Base-by-base conservation (phyloP, 2,329 filamentous ascomycete species). In the Microdochium paspali region DNA sequence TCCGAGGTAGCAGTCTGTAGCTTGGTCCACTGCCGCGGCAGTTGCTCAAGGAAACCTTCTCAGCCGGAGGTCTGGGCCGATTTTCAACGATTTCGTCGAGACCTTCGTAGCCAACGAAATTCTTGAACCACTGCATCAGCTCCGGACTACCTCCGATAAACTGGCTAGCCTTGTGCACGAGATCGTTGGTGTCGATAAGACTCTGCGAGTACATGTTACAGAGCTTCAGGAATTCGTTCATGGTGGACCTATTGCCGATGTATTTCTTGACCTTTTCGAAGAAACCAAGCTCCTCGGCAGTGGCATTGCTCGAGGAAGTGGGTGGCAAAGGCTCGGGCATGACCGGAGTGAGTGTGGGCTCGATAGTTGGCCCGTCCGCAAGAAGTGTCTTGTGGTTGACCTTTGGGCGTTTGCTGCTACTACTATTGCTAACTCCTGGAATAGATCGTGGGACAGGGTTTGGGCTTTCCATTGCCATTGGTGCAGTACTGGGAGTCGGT, bases 191-290 rank as follows among this genome's bases (percentile, higher is more conserved):
- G 59, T 95, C 89, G 51, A 98, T 94, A 45, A 98, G 77, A 55
- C 94, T 90, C 58, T 95, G 87, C 21, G 87, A 93, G 69, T 89
- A 98, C 25, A 98, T 76, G 56, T 97, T 98, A 72, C 91, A 93
- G 6, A 98, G 80, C 70, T 98, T 98, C 53, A 98, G 69, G 66
- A 98, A 98, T 64, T 98, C 93, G 57, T 87, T 90, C 77, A 95
- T 94, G 2, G 85, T 85, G 48, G 88, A 86, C 63, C 95, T 87
- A 65, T 97, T 97, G 51, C 85, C 84, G 49, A 98, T 88, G 59
- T 85, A 91, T 67, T 98, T 98, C 76, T 96, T 97, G 18, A 93
- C 90, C 7, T 90, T 84, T 51, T 98, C 93, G 58, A 98, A 98
- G 68, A 97, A 97, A 2, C 82, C 82, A 46, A 97, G 76, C 61